A percentile compares a stretch with the other conserved stretches of the same genome.
phyloP scores from a whole-genome alignment of 495 filamentous ascomycete species.

The Talaromyces thailandensis region DNA sequence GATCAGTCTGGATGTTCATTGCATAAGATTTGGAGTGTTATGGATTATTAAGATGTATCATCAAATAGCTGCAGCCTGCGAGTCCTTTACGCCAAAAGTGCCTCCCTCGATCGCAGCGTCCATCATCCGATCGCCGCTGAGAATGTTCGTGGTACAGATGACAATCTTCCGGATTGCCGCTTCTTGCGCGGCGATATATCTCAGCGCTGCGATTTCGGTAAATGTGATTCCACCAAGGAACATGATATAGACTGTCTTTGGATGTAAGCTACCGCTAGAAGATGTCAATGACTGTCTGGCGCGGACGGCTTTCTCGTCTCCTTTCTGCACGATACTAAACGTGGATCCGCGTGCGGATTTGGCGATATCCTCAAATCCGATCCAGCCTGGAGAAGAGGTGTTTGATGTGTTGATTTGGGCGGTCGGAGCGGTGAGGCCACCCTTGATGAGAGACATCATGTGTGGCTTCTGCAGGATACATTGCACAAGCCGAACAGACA shows the following conservation, averaged over 20 bases:
- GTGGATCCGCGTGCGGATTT: constrained; percentile 78
- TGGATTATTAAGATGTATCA: too few relatives aligned
- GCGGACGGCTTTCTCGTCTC: constrained; percentile 85
- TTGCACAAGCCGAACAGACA: constrained; percentile 91
- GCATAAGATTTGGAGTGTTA: neutral
- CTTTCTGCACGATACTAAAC: constrained; percentile 87
- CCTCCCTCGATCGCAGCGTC: constrained; percentile 72
- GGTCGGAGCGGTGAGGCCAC: constrained; percentile 31
- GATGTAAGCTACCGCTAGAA: constrained; percentile 45
- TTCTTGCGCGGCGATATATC: constrained; percentile 83
- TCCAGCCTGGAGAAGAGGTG: constrained; percentile 70
- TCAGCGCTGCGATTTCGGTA: constrained; percentile 88
- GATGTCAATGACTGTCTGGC: constrained; percentile 70
- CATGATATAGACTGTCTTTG: constrained; percentile 84
- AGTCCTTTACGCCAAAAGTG: constrained; percentile 37
- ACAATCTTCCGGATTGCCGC: constrained; percentile 76
- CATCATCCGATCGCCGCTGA: constrained; percentile 87
- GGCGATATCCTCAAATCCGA: constrained; percentile 81
- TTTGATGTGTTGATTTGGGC: constrained; percentile 39
- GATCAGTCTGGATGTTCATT: too few relatives aligned
- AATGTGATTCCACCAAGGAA: constrained; percentile 92
- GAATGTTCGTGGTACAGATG: constrained; percentile 84
- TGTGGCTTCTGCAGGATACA: constrained; percentile 87
- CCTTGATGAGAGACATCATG: constrained; percentile 58
- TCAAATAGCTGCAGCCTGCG: neutral